phyloP scores from a whole-genome alignment of 1,139 yeast species.

The Sugiyamaella sp. region DNA sequence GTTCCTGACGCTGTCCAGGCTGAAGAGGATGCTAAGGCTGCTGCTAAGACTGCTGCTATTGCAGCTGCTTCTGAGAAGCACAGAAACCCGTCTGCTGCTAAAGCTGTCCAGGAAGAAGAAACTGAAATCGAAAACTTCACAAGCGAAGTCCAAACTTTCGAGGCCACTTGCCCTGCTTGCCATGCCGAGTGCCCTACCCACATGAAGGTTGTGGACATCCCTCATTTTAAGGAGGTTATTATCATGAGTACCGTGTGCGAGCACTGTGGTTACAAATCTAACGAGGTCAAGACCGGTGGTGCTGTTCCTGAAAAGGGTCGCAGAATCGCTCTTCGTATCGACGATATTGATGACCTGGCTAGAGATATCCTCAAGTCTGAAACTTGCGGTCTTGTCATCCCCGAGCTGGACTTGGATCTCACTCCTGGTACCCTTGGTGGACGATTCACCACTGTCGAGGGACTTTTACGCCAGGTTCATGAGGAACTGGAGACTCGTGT shows the following conservation, averaged over 20 bases:
- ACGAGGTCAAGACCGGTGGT: constrained; percentile 99
- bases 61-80: constrained; percentile 35
- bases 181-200: constrained; percentile 81
- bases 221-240: constrained; percentile 96
- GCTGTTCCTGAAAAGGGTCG: constrained; percentile 88
- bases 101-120: constrained; percentile 43
- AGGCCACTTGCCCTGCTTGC: constrained; percentile 92
- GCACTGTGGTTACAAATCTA: constrained; percentile 92
- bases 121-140: constrained; percentile 78
- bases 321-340: constrained; percentile 70
- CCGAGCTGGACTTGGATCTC: constrained; percentile 87
- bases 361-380: constrained; percentile 95
- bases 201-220: constrained; percentile 95
- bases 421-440: constrained; percentile 98
- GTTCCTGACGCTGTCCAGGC: constrained; percentile 70
- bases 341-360: constrained; percentile 91
- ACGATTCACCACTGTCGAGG: constrained; percentile 95
- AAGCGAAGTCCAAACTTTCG: constrained; percentile 91
- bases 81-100: constrained; percentile 34
- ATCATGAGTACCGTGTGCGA: constrained; percentile 95
- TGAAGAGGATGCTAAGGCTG: constrained; percentile 46
- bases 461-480: constrained; percentile 81
- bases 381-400: constrained; percentile 82
- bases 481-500: constrained; percentile 89
- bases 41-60: constrained; percentile 28